Conservation (phyloP, 805 yeast genomes). For the Candida arabinofermentans region DNA sequence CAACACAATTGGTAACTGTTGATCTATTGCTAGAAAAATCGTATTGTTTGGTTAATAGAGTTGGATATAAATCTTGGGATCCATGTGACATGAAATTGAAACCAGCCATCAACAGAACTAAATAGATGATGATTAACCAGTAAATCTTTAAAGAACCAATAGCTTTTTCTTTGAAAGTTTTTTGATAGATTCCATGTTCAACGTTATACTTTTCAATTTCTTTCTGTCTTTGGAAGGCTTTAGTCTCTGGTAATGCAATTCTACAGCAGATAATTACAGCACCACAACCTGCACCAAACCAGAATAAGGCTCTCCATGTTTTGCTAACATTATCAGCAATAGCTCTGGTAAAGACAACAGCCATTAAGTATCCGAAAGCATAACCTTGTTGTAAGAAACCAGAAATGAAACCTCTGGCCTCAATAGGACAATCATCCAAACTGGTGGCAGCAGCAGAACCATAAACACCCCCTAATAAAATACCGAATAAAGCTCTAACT, state of each 20-base stretch:
- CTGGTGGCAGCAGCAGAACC: constrained; percentile 54
- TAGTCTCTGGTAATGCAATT: constrained; percentile 46
- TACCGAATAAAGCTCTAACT: constrained; percentile 60
- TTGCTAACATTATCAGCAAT: constrained; percentile 49
- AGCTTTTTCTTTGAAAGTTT: constrained; percentile 32
- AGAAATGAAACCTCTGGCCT: constrained; percentile 54
- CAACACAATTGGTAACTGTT: constrained; percentile 54
- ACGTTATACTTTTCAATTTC: constrained; percentile 31
- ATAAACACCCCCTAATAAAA: constrained; percentile 54
- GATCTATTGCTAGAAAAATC: constrained; percentile 38
- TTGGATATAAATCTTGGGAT: constrained; percentile 60
- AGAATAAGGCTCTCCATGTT: constrained; percentile 62
- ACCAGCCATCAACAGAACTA: constrained; percentile 58
- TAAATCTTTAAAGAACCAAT: constrained; percentile 38
- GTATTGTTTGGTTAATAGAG: constrained; percentile 46
- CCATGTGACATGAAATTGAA: constrained; percentile 63
- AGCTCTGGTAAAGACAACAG: constrained; percentile 62
- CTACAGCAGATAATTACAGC: constrained; percentile 40
- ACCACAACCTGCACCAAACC: constrained; percentile 65
- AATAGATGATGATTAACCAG: constrained; percentile 57
- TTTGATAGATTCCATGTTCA: constrained; percentile 29
- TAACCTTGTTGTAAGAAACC: constrained; percentile 81
- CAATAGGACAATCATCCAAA: constrained; percentile 48
- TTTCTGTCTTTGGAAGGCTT: constrained; percentile 43
- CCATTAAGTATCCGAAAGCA: constrained; percentile 63